phyloP scores from a whole-genome alignment of 2,329 filamentous ascomycete species.

The Stagonosporopsis cucurbitacearum region DNA sequence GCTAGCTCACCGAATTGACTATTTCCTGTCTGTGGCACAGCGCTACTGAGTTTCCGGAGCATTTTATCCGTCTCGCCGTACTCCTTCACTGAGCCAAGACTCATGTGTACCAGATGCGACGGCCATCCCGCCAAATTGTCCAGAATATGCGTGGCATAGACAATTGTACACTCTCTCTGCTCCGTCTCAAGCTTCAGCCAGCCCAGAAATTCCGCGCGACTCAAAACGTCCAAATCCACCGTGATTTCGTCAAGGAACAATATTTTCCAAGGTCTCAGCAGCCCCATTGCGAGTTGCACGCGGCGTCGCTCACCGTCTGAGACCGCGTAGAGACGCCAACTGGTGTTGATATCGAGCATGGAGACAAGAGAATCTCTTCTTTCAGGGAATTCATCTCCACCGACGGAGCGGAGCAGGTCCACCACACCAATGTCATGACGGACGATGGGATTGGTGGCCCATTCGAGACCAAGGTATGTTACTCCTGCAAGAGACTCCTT shows the following conservation, averaged over 20 bases:
- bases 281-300: slow-evolving; percentile 95
- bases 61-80: slow-evolving; percentile 70
- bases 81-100: slow-evolving; percentile 83
- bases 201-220: slow-evolving; percentile 79
- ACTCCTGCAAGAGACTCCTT: slow-evolving; percentile 88
- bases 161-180: slow-evolving; percentile 81
- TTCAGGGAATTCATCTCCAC: slow-evolving; percentile 82
- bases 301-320: slow-evolving; percentile 89
- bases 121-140: slow-evolving; percentile 96
- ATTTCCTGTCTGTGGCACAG: slow-evolving; percentile 75
- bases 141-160: slow-evolving; percentile 96
- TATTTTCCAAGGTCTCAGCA: slow-evolving; percentile 89
- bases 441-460: slow-evolving; percentile 97
- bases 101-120: slow-evolving; percentile 95
- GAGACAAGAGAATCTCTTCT: slow-evolving; percentile 84
- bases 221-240: slow-evolving; percentile 90
- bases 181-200: slow-evolving; percentile 91
- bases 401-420: slow-evolving; percentile 83
- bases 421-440: slow-evolving; percentile 91
- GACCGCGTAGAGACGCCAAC: slow-evolving; percentile 96
- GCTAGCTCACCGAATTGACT: slow-evolving; percentile 87
- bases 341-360: slow-evolving; percentile 89
- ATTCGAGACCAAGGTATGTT: slow-evolving; percentile 95
- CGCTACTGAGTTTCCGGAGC: slow-evolving; percentile 41
- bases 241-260: slow-evolving; percentile 95